These are phyloP conservation scores for Apiospora malaysiana DNA, from an alignment of 2,329 filamentous ascomycete genomes.

Conservation along the genomic window DNA sequence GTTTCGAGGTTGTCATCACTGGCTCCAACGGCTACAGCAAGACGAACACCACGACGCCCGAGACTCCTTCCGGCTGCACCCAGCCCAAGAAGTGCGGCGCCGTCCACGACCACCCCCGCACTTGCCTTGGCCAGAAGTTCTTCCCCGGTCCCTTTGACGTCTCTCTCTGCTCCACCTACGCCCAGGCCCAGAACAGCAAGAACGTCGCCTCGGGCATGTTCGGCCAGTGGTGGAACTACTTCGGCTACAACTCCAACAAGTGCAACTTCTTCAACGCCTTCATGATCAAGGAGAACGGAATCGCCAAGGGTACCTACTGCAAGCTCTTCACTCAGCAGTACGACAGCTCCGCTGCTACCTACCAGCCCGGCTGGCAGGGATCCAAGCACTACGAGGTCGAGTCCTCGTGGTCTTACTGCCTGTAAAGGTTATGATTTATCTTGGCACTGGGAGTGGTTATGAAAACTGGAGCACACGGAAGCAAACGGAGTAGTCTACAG, in stretches of 20 bases:
- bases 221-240: constrained; percentile 5
- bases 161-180: constrained; percentile 24
- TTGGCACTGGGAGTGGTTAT: background rate
- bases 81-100: constrained; percentile 24
- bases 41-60: constrained; percentile 26
- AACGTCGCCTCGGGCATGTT: constrained; percentile 18
- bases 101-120: constrained; percentile 25
- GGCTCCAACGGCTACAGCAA: constrained; percentile 28
- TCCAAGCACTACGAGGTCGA: constrained; percentile 20
- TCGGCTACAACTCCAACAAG: constrained; percentile 25
- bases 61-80: constrained; percentile 24
- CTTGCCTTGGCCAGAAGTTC: constrained; percentile 25
- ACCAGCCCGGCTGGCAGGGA: constrained; percentile 20
- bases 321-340: constrained; percentile 27
- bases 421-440: background rate
- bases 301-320: constrained; percentile 25
- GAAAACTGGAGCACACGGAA: no score
- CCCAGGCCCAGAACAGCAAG: constrained; percentile 24
- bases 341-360: constrained; percentile 14
- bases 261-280: constrained; percentile 28
- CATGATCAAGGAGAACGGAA: constrained; percentile 25
- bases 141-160: constrained; percentile 26
- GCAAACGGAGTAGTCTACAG: background rate
- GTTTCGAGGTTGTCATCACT: constrained; percentile 24
- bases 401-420: constrained; percentile 20